Percentiles rank a stretch among this genome's conserved stretches.
Evolutionary conservation across 495 filamentous ascomycete species (phyloP).

Genomic region (Penicillium cataractarum): DNA sequence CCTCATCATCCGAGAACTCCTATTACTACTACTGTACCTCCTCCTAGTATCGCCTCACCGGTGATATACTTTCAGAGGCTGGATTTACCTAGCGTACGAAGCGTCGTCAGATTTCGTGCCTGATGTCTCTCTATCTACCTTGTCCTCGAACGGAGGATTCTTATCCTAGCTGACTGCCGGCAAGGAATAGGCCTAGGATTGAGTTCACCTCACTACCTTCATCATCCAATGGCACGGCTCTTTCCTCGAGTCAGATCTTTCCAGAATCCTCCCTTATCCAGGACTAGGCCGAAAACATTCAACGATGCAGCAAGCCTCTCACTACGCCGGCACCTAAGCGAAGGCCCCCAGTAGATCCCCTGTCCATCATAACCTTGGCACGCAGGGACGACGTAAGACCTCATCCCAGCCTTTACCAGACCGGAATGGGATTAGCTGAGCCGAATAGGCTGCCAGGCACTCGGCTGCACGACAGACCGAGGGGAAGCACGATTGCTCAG

Average conservation of each 20-base stretch:
- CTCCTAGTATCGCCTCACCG: neutral
- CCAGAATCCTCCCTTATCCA: slow-evolving; percentile 11
- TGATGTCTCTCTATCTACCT: slow-evolving; percentile 6
- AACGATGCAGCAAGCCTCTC: slow-evolving; percentile 5
- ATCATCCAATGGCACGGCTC: slow-evolving; percentile 6
- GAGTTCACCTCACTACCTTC: neutral
- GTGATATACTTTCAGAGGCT: neutral
- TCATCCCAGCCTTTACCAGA: neutral
- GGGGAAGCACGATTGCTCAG: too few species aligned
- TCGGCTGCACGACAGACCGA: slow-evolving; percentile 12
- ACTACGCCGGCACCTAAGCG: slow-evolving; percentile 18
- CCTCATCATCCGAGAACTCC: neutral
- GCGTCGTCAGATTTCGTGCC: slow-evolving; percentile 12
- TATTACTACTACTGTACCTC: neutral
- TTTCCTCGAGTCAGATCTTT: slow-evolving; percentile 9
- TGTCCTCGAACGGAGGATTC: neutral
- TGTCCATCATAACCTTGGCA: slow-evolving; percentile 15
- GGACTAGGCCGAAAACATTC: slow-evolving; percentile 1
- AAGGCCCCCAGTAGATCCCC: slow-evolving; percentile 14
- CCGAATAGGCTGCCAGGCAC: neutral
- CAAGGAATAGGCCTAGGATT: neutral
- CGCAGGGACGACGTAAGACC: slow-evolving; percentile 11
- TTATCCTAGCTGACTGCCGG: neutral
- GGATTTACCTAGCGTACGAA: neutral
- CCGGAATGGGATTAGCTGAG: neutral